Base-by-base conservation (phyloP, 352 stramenopile species). In the Globisporangium cylindrosporum region DNA sequence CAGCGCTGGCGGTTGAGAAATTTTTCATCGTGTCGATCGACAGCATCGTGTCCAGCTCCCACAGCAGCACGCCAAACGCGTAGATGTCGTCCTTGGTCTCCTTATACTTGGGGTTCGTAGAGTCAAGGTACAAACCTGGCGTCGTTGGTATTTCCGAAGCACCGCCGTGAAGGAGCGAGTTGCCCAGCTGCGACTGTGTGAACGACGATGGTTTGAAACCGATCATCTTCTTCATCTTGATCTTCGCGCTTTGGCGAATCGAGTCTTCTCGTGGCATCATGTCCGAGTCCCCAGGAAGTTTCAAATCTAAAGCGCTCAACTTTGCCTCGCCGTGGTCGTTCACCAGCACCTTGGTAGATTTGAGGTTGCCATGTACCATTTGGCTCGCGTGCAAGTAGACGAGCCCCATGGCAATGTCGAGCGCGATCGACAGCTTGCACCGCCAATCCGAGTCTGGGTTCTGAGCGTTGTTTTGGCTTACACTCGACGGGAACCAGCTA, bases 371-470 rank as follows among this genome's bases (percentile, higher is more conserved):
- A 25, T 93, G 87, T 20, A 84, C 77, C 54, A 89, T 65, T 34
- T 88, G 80, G 66, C 79, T 78, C 10, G 77, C 75, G 55, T 94
- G 87, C 7, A 94, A 69, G 51, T 94, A 94, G 57, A 89, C 78
- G 2, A 94, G 78, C 0, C 73, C 87, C 79, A 92, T 91, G n/a
- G 84, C 83, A 18, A 94, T 83, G 67, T 94, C 85, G 27, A 94
- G 65, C 10, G 87, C 87, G 57, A 94, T 81, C 1, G 84, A 88
- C 10, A 94, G 71, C 73, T 94, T 94, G 68, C 81, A 90, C 0
- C 84, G 76, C 75, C 79, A 86, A 46, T 88, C 81, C 7, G 76
- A 73, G 22, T 81, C 83, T 4, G 78, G 72, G 38, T 78, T 85
- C n/a, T 71, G 55, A 20, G 71, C 73, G 27, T 72, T 81, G 22